A percentile compares a stretch with the other conserved stretches of the same genome.
These are phyloP conservation scores for Acer yangbiense DNA, from an alignment of 345 rosid genomes.

Conservation along the genomic window DNA sequence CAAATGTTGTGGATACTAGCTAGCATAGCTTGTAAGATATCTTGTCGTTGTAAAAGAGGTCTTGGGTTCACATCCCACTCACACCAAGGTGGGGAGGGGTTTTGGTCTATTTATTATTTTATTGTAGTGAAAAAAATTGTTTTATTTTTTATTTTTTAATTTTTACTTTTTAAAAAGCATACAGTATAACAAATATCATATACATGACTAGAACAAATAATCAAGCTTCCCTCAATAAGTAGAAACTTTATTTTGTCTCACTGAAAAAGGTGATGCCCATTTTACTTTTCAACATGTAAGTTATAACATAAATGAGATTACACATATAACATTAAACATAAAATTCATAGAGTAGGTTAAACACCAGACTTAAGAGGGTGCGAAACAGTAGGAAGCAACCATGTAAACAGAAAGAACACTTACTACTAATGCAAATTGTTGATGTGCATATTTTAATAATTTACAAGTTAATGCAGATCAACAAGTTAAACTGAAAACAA, in stretches of 20 bases:
- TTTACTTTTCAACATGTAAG: background rate
- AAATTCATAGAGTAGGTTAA: constrained; percentile 1
- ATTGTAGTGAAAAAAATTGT: background rate
- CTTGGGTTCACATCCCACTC: background rate
- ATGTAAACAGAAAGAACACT: background rate
- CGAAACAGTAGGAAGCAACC: background rate
- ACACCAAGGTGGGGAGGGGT: background rate
- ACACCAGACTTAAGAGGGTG: background rate
- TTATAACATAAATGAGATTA: background rate
- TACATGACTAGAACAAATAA: background rate
- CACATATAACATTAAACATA: background rate
- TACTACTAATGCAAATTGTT: background rate
- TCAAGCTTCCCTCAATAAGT: background rate
- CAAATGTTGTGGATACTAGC: background rate
- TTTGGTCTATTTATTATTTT: background rate
- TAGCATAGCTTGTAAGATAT: background rate
- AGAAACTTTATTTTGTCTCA: background rate
- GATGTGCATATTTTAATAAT: background rate
- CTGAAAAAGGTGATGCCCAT: background rate
- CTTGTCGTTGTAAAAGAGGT: background rate
- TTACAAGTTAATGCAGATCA: background rate
- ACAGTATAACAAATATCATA: background rate
- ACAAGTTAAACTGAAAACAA: background rate
- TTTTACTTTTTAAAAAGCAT: background rate
- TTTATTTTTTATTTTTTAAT: no score